Evolutionary conservation across 352 stramenopile species (phyloP), one percentile per base, ranked within the genome.

Genomic region (Phytophthora agathidicida): DNA sequence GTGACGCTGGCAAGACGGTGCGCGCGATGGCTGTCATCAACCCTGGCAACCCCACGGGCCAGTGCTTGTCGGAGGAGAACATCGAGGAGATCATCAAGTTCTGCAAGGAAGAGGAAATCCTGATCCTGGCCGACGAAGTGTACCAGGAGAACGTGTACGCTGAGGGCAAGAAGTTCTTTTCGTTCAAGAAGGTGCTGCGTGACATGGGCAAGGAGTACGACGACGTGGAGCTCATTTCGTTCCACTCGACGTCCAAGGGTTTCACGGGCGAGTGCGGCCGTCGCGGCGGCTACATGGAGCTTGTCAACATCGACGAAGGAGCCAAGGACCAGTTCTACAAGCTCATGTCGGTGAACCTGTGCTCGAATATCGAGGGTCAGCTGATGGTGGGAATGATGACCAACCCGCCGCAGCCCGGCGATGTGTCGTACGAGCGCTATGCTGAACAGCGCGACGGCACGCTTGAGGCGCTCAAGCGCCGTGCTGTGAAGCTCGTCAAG

Each of bases 81-180:
- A 96, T 99, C 41, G 71, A 95, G 45, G 91, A 97, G 59, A 97
- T 99, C 60, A 93, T 99, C 44, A 69, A 87, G 43, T 99, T 99
- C 57, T 99, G 96, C 75, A 81, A 91, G 53, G 71, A 94, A 43
- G 81, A 99, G 57, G 85, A 96, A 49, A 82, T 99, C 27, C 82
- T 99, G 27, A 80, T 99, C 39, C 71, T 99, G 48, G 96, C 97
- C 2, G 98, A 99, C 66, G 97, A 99, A 76, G 98, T 99, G 16
- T 99, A 99, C 77, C 98, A 99, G 70, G 96, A 98, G 68, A 99
- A 99, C 83, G 94, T 99, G 42, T 99, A 99, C 69, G 85, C 88
- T 10, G 71, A 95, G 19, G 84, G 88, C 48, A 93, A 96, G 65
- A 58, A 83, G 53, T 99, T 99, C 62, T 78, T 96, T 46, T 98